Evolutionary conservation across 1,284 basidiomycete genomes (phyloP).

Genomic region (Exobasidium rhododendri): DNA sequence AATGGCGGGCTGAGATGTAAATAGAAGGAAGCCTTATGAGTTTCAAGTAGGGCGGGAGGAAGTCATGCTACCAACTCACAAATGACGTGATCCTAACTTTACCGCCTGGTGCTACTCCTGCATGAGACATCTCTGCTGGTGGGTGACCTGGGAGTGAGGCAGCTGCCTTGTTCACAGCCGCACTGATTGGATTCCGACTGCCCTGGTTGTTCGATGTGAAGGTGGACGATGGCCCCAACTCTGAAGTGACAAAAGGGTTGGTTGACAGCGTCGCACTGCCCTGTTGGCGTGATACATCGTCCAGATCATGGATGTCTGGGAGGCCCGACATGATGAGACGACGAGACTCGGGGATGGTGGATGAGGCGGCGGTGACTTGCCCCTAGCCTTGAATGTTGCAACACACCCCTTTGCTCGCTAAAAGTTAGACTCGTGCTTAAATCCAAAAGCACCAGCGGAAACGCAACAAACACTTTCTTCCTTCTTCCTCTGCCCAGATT

Average conservation of each 20-base stretch:
- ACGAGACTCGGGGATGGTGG: no score
- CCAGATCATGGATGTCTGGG: not conserved
- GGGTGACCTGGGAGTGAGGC: conserved; percentile 5
- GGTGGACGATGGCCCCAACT: no score
- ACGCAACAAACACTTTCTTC: no score
- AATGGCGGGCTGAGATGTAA: conserved; percentile 31
- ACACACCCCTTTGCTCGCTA: no score
- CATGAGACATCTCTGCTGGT: conserved; percentile 9
- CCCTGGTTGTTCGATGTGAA: no score
- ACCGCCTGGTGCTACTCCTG: conserved; percentile 39
- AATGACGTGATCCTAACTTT: conserved; percentile 53
- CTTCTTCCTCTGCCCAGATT: no score
- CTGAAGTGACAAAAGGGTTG: not conserved
- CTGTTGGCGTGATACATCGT: not conserved
- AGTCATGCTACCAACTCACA: conserved; percentile 14
- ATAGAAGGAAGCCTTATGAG: not conserved
- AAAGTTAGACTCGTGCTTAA: no score
- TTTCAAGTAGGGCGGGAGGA: not conserved
- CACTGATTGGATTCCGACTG: conserved; percentile 1
- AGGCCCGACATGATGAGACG: not conserved
- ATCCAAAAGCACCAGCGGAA: no score
- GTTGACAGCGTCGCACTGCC: not conserved
- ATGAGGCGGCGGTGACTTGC: no score
- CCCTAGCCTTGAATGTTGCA: no score
- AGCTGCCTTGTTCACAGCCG: conserved; percentile 2